Base-by-base conservation (phyloP, 495 filamentous ascomycete species). In the Aspergillus wentii region DNA sequence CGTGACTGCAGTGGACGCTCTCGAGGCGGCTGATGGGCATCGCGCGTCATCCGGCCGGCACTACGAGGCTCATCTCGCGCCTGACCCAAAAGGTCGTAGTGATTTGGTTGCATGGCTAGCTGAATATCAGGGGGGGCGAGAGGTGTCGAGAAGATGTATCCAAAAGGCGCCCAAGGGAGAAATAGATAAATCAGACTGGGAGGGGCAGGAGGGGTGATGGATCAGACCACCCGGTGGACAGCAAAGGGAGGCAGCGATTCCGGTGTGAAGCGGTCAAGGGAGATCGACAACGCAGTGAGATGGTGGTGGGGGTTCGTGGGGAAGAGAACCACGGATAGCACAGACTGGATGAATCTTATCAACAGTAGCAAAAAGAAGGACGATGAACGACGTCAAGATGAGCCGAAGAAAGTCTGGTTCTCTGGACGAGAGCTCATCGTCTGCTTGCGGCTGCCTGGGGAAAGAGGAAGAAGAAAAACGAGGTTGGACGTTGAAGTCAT, bases 41-140 rank as follows among this genome's bases (percentile, higher is more conserved):
- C 66, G 40, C 59, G 59, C 52, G 62, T 66, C 64, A 65, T 44
- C 53, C 56, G 58, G 52, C 56, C 54, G 48, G 56, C 49, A 38
- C 57, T 46, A 54, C 64, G 56, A 44, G 59, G 52, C 41, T 67
- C 62, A 35, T 47, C 41, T 14, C 47, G 63, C 59, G 58, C 61
- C 59, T 70, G 66, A 68, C 66, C 56, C 9, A 63, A 52, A 5
- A 59, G 53, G 57, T 71, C 67, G 56, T 53, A 66, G 57, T 67
- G 63, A 43, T 58, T 67, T 40, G 67, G 64, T 49, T 71, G 65
- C 67, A 71, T 71, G 33, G 49, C 44, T 48, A 30, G 18, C 21
- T 34, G 17, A 31, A 13, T 21, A 37, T 29, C 11, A n/a, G 26
- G 4, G 5, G 22, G 22, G 5, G 5, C 22, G 22, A 25, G 22